A percentile compares a stretch with the other conserved stretches of the same genome.
Evolutionary conservation across 73 alveolate genomes (phyloP).

Genomic region (Breviolum minutum): DNA sequence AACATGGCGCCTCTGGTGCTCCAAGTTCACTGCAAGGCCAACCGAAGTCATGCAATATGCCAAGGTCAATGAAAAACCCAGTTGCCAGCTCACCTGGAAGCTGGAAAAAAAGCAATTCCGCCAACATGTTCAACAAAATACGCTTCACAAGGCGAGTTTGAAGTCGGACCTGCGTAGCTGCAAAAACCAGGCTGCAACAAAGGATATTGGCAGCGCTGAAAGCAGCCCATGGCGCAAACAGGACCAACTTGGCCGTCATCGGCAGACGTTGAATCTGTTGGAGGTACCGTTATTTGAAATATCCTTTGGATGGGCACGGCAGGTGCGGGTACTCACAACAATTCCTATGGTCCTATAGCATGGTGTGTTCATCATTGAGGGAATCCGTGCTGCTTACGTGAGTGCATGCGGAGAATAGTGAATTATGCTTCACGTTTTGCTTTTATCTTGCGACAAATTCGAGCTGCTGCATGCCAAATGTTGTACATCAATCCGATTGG

Average conservation of each 20-base stretch:
- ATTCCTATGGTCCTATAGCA: too few relatives aligned
- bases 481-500: too few relatives aligned
- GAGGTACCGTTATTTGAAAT: too few relatives aligned
- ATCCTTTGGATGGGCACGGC: too few relatives aligned
- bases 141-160: too few relatives aligned
- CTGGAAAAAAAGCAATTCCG: background rate
- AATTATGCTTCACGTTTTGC: too few relatives aligned
- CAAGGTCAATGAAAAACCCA: background rate
- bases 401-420: too few relatives aligned
- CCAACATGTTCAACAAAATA: background rate
- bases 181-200: constrained; percentile 22
- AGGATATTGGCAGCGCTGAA: background rate
- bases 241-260: background rate
- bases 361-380: too few relatives aligned
- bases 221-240: background rate
- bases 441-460: too few relatives aligned
- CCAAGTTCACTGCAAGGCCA: constrained; percentile 42
- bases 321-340: too few relatives aligned
- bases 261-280: background rate
- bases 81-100: constrained; percentile 27
- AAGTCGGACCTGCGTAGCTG: constrained; percentile 8
- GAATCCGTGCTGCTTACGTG: too few relatives aligned
- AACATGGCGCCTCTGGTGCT: background rate
- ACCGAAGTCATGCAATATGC: constrained; percentile 5
- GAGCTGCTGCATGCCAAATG: too few relatives aligned